These are phyloP conservation scores for Boletales sp. DNA, from an alignment of 768 basidiomycete species.

Conservation along the genomic window DNA sequence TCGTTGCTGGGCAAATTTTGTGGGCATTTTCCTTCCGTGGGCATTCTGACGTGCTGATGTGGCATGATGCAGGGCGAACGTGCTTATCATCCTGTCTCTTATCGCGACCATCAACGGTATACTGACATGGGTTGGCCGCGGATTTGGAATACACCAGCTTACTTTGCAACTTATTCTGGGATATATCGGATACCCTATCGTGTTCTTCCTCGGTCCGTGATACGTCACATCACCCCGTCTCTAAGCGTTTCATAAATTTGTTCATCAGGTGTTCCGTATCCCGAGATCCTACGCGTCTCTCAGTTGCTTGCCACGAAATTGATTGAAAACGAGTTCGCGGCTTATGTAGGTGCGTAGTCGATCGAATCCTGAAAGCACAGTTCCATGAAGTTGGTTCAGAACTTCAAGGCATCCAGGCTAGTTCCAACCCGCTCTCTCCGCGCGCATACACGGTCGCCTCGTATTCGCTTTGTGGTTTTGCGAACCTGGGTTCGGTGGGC, in stretches of 20 bases:
- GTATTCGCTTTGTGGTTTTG: conserved; percentile 89
- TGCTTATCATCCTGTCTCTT: conserved; percentile 80
- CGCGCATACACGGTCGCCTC: conserved; percentile 81
- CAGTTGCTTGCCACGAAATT: conserved; percentile 84
- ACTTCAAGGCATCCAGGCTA: conserved; percentile 42
- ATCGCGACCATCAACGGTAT: conserved; percentile 80
- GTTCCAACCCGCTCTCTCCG: conserved; percentile 53
- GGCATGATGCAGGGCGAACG: conserved; percentile 55
- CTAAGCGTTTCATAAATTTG: conserved; percentile 2
- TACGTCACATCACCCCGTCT: neutral
- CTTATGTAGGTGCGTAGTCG: conserved; percentile 46
- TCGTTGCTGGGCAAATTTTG: conserved; percentile 87
- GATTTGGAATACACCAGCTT: conserved; percentile 77
- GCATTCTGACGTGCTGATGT: conserved; percentile 6
- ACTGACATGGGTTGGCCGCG: conserved; percentile 84
- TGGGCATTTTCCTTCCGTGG: conserved; percentile 31
- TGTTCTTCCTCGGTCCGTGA: conserved; percentile 60
- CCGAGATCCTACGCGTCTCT: conserved; percentile 79
- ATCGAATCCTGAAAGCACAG: neutral
- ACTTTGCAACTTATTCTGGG: conserved; percentile 83
- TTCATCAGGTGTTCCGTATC: conserved; percentile 58
- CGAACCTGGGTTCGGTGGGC: conserved; percentile 81
- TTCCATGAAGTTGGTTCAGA: conserved; percentile 22
- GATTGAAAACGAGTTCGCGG: conserved; percentile 83
- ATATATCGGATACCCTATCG: conserved; percentile 85